Base-by-base conservation (phyloP, 2,329 filamentous ascomycete species). In the Calonectria hawksworthii region DNA sequence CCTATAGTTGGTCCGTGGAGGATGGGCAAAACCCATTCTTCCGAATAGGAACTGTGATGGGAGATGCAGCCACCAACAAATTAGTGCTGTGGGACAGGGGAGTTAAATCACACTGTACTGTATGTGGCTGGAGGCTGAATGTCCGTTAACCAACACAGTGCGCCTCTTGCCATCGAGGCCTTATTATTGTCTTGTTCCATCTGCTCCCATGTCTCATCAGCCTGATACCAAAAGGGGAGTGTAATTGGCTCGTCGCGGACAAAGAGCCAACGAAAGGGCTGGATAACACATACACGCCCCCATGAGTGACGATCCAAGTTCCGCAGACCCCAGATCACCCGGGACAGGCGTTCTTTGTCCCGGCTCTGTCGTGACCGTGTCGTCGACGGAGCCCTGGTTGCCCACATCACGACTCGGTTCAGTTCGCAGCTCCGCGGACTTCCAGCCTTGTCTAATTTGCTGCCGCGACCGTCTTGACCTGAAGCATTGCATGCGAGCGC, bases 401-500 rank as follows among this genome's bases (percentile, higher is more conserved):
- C 34, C 47, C 28, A 21, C 28, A 51, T 61, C 54, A 51, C 30
- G 51, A 61, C 52, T 30, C 63, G 28, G 23, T 36, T 61, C 6
- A 54, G 51, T 47, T 64, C 36, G n/a, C 67, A 59, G 64, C 67
- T 63, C 36, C 28, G 16, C 21, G 30, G 51, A 56, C 18, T 47
- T 47, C 41, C 41, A 77, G 64, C 73, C 73, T 75, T 79, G 78
- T 78, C 68, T 74, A 74, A 73, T 70, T 73, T 61, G 66, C 70
- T 28, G 28, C 66, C 52, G 68, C 65, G 68, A 14, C 14, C 56
- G 56, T 61, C 56, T 61, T 36, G 26, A 41, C 56, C 56, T 38
- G 56, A 61, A 61, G 56, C 34, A 14, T 61, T 21, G 56, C 56
- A 61, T 61, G 56, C 23, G 34, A 18, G 16, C 9, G n/a, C 8